phyloP scores from a whole-genome alignment of 331 rosid species.

The Rhamnella rubrinervis region DNA sequence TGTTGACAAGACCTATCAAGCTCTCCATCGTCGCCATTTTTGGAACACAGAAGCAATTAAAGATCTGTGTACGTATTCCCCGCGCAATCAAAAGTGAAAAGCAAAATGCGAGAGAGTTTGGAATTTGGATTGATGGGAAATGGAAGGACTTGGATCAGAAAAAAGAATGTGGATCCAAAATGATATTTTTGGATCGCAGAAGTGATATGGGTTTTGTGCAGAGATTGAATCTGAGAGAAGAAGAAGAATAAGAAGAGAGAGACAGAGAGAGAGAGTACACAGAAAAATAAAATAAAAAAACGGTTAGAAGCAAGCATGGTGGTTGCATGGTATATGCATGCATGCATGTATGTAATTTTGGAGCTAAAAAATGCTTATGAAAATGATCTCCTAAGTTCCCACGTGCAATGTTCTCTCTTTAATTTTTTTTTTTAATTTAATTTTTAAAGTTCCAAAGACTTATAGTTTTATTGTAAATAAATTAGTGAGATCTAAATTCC shows the following conservation, averaged over 20 bases:
- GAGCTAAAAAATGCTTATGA: neutral
- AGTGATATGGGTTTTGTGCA: conserved; percentile 27
- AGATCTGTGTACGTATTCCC: conserved; percentile 4
- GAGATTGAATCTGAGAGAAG: conserved; percentile 29
- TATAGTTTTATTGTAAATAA: too few relatives aligned
- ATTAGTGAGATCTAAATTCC: too few relatives aligned
- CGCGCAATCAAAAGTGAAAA: neutral
- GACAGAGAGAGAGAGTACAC: neutral
- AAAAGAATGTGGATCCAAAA: conserved; percentile 14
- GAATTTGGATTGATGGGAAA: conserved; percentile 8
- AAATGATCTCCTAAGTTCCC: too few relatives aligned
- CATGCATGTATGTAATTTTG: neutral
- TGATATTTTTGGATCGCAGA: conserved; percentile 12
- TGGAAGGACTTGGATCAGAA: conserved; percentile 21
- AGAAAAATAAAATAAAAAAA: conserved; percentile 22
- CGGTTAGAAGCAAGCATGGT: neutral
- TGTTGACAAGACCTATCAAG: conserved; percentile 98
- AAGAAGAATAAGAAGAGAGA: neutral
- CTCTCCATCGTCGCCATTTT: conserved; percentile 98
- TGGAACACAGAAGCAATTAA: conserved; percentile 16
- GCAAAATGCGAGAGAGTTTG: neutral
- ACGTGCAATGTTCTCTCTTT: neutral
- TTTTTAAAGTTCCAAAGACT: too few relatives aligned
- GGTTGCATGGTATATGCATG: neutral
- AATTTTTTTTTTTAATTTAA: too few relatives aligned